These are phyloP conservation scores for Ceratocystiopsis brevicomis DNA, from an alignment of 2,329 filamentous ascomycete genomes.

Conservation along the genomic window DNA sequence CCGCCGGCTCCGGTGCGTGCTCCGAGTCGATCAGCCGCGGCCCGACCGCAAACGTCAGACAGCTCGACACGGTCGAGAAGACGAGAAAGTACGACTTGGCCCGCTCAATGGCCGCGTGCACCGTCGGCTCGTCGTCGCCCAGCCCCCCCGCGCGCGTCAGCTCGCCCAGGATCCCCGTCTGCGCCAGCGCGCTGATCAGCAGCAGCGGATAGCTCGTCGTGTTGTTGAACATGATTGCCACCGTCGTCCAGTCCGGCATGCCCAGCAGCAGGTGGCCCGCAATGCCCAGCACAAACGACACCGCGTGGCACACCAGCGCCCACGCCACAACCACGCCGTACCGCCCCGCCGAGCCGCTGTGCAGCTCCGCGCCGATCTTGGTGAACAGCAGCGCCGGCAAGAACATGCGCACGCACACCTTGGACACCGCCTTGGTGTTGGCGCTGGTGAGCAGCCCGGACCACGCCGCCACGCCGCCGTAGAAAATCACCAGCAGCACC, in stretches of 20 bases:
- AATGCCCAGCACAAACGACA: slow-evolving; percentile 23
- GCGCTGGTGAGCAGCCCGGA: slow-evolving; percentile 18
- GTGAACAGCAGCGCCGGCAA: slow-evolving; percentile 26
- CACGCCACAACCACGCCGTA: slow-evolving; percentile 23
- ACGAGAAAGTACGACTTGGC: slow-evolving; percentile 49
- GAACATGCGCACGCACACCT: slow-evolving; percentile 27
- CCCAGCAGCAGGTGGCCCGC: slow-evolving; percentile 18
- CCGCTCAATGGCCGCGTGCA: slow-evolving; percentile 30
- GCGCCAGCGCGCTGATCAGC: slow-evolving; percentile 22
- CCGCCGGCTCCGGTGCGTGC: slow-evolving; percentile 17
- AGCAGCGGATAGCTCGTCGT: slow-evolving; percentile 27
- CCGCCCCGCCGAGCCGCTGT: slow-evolving; percentile 16
- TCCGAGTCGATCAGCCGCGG: slow-evolving; percentile 35
- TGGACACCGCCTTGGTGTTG: slow-evolving; percentile 23
- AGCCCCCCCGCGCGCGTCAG: slow-evolving; percentile 20
- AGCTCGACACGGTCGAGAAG: slow-evolving; percentile 43
- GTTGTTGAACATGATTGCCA: slow-evolving; percentile 30
- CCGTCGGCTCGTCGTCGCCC: slow-evolving; percentile 16
- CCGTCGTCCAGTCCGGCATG: slow-evolving; percentile 26
- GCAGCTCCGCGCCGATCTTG: slow-evolving; percentile 24
- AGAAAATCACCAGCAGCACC: slow-evolving; percentile 26
- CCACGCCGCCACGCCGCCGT: slow-evolving; percentile 22
- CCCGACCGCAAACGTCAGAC: slow-evolving; percentile 44
- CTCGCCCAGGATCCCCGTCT: slow-evolving; percentile 34
- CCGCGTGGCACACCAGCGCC: slow-evolving; percentile 20